Evolutionary conservation across 192 early-diverging fungal genomes (phyloP), one percentile per base, ranked within the genome.

Genomic region (Dissophora ornata): DNA sequence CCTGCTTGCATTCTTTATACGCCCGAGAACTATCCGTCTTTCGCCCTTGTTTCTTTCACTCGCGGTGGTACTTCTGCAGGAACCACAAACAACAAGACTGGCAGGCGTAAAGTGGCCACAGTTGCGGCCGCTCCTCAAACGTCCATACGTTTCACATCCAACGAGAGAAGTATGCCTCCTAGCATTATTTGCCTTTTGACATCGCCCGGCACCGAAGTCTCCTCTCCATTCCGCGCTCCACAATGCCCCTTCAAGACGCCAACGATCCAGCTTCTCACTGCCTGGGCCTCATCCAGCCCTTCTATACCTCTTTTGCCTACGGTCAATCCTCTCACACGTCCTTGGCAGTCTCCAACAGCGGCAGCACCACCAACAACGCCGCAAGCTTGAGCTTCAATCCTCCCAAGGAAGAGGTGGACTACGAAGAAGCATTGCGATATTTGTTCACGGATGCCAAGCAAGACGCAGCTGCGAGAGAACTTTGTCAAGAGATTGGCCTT

Each of bases 191-290:
- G 36, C 36, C 36, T 38, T 38, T 13, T 38, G 7, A 6, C 13
- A 38, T 13, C 13, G 6, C 13, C 7, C 36, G 7, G 13, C 13
- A 6, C 36, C 13, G 13, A 38, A 6, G 6, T 13, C 36, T 13
- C 36, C 36, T 38, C 36, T 6, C 13, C 13, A 38, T 13, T 38
- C 13, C 13, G 6, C 13, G 36, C 36, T 13, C 36, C 13, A 38
- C 36, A 21, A 47, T 47, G 46, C 9, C 46, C 21, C 21, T 47
- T 21, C 18, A 15, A 7, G 46, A 47, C 7, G 21, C 47, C 49
- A 69, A 69, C 22, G 57, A 69, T 18, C 57, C 67, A 2, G 67
- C 67, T 21, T 49, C 67, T 2, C 67, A 69, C 16, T 69, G 67
- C 30, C 18, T 69, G 15, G 57, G 67, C 10, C 22, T 69, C 18